Evolutionary conservation across 2,329 filamentous ascomycete species (phyloP), one percentile per base, ranked within the genome.

Genomic region (Cryoendolithus antarcticus): DNA sequence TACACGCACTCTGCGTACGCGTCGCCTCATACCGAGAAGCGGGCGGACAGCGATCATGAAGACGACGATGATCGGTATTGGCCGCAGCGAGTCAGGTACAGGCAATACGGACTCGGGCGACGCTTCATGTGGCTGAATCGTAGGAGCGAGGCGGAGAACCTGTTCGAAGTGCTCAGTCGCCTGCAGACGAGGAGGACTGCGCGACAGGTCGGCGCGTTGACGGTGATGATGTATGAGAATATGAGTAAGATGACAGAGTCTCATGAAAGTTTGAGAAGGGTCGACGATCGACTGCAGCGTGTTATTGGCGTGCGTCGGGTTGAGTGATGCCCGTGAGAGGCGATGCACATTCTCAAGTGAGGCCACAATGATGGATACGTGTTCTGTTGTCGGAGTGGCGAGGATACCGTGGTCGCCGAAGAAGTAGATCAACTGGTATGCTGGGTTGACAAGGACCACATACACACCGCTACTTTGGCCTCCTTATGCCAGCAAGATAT

Each of bases 131-230:
- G 62, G 63, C 42, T 65, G 32, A 46, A 51, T 30, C 49, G 42
- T 35, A 64, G 63, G 41, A 45, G 51, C 2, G 55, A 58, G 32
- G 59, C 59, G 9, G 48, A 61, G 35, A 46, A 43, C n/a, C 44
- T 66, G 37, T 56, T 60, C 30, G 48, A 59, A 32, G 45, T 48
- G 3, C 37, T 66, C 38, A 56, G 47, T 41, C 46, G 62, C 32
- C 48, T 65, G 31, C 60, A 65, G 46, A 56, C 57, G 4, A 51
- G 63, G 37, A 45, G 62, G 34, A 64, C 59, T 21, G 55, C 57
- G 27, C 44, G 53, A 38, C 56, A 59, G 41, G 55, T 59, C 3
- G 52, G 51, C 9, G 57, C 54, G 9, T 45, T 60, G 34, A 50
- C 48, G 13, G 35, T 54, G 38, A 43, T 52, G 39, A 48, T 56